Evolutionary conservation across 208 protist species (phyloP).

Genomic region (Angomonas desouzai): DNA sequence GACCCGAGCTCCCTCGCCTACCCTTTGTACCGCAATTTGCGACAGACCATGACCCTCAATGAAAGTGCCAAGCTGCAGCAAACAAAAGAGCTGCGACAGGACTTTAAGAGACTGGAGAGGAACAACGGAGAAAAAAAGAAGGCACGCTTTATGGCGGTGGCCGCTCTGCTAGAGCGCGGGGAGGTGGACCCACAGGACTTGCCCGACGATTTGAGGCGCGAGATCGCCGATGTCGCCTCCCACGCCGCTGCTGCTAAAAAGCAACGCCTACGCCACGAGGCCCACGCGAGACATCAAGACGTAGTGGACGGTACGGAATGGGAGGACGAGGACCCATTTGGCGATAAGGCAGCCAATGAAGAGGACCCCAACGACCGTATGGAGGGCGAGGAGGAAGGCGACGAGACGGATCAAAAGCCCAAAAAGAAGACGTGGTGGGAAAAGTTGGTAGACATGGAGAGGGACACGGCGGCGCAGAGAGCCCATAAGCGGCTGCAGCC

Average conservation of each 20-base stretch:
- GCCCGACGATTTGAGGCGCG: slow-evolving; percentile 56
- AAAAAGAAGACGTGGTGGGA: slow-evolving; percentile 78
- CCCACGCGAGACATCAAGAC: slow-evolving; percentile 68
- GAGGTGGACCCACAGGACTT: slow-evolving; percentile 69
- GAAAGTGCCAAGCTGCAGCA: slow-evolving; percentile 44
- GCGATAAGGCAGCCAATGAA: slow-evolving; percentile 24
- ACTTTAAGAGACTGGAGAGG: slow-evolving; percentile 63
- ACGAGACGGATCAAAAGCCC: slow-evolving; percentile 7
- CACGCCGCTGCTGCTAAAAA: slow-evolving; percentile 51
- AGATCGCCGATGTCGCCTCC: slow-evolving; percentile 69
- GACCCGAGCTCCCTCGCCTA: slow-evolving; percentile 79
- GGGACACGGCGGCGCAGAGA: slow-evolving; percentile 32
- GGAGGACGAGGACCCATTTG: slow-evolving; percentile 66
- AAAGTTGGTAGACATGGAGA: slow-evolving; percentile 73
- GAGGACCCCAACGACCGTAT: slow-evolving; percentile 47
- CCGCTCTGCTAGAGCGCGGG: slow-evolving; percentile 70
- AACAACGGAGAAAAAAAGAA: slow-evolving; percentile 84
- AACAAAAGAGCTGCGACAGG: slow-evolving; percentile 64
- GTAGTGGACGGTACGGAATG: slow-evolving; percentile 81
- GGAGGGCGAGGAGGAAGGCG: slow-evolving; percentile 42
- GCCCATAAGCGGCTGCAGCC: slow-evolving; percentile 64
- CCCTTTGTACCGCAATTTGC: slow-evolving; percentile 78
- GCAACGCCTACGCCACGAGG: slow-evolving; percentile 38
- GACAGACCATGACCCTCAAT: slow-evolving; percentile 81
- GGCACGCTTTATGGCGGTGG: slow-evolving; percentile 86